phyloP scores from a whole-genome alignment of 805 yeast species.

The Candida hungchunana region DNA sequence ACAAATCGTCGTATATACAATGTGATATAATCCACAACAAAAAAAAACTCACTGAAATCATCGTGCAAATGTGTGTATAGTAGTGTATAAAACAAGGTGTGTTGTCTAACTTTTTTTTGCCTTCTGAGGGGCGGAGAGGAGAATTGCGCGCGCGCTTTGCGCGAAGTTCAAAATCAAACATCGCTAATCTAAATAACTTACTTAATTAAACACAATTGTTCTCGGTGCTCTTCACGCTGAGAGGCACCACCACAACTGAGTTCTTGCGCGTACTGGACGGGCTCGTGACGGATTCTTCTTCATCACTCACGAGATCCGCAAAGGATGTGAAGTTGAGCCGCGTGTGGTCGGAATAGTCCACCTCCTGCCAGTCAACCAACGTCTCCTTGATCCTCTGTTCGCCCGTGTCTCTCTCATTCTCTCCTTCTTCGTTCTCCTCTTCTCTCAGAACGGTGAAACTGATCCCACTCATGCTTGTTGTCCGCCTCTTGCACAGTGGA shows the following conservation, averaged over 20 bases:
- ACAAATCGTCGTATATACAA: not conserved
- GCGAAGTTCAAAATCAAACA: not conserved
- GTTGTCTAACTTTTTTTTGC: not conserved
- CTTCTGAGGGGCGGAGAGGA: not conserved
- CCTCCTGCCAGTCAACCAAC: not conserved
- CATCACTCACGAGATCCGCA: conserved; percentile 25
- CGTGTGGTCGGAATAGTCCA: conserved; percentile 24
- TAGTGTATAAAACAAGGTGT: not conserved
- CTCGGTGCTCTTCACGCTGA: conserved; percentile 5
- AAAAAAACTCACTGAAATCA: conserved; percentile 9
- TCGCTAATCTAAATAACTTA: not conserved
- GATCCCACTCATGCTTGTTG: conserved; percentile 3
- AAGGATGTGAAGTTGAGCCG: conserved; percentile 25
- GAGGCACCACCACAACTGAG: conserved; percentile 13
- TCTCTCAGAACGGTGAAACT: not conserved
- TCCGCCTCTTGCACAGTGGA: conserved; percentile 11
- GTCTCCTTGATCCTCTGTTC: not conserved
- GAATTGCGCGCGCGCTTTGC: not conserved
- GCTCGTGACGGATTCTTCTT: conserved; percentile 6
- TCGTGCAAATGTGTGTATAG: not conserved
- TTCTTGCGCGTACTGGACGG: conserved; percentile 9
- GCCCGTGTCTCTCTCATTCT: not conserved
- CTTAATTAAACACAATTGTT: conserved; percentile 2
- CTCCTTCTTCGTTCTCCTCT: conserved; percentile 1
- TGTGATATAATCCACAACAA: not conserved